These are phyloP conservation scores for Tylopilus sp. DNA, from an alignment of 1,284 basidiomycete species.

Conservation along the genomic window DNA sequence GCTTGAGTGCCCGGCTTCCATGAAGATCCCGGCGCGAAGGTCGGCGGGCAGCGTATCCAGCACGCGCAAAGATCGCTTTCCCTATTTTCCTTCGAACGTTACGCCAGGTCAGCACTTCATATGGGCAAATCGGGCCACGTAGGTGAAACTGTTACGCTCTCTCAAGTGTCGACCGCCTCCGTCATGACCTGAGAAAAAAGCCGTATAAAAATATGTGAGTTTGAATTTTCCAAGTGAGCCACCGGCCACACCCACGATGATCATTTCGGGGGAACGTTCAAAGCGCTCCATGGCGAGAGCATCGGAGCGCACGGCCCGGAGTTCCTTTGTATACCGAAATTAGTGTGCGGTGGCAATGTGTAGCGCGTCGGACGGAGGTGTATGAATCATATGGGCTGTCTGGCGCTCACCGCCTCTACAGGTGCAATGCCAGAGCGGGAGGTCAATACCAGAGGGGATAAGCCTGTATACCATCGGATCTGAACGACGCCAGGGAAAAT, in stretches of 20 bases:
- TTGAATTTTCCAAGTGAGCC: not conserved
- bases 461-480: not conserved
- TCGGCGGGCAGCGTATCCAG: not conserved
- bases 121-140: not conserved
- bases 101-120: not conserved
- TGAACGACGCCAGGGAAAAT: not conserved
- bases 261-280: not conserved
- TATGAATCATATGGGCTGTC: not conserved
- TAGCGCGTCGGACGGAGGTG: not conserved
- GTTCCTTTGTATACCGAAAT: not conserved
- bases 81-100: not conserved
- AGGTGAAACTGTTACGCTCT: conserved; percentile 1
- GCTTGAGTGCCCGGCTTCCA: not conserved
- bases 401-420: not conserved
- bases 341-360: not conserved
- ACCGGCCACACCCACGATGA: not conserved
- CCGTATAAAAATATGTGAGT: not conserved
- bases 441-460: not conserved
- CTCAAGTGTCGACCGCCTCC: not conserved
- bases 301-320: not conserved
- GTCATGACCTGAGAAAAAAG: not conserved
- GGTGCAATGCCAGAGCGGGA: not conserved
- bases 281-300: not conserved
- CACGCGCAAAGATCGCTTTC: not conserved
- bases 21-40: not conserved